Evolutionary conservation across 2,329 filamentous ascomycete genomes (phyloP).

Genomic region (Cladosporium sp.): DNA sequence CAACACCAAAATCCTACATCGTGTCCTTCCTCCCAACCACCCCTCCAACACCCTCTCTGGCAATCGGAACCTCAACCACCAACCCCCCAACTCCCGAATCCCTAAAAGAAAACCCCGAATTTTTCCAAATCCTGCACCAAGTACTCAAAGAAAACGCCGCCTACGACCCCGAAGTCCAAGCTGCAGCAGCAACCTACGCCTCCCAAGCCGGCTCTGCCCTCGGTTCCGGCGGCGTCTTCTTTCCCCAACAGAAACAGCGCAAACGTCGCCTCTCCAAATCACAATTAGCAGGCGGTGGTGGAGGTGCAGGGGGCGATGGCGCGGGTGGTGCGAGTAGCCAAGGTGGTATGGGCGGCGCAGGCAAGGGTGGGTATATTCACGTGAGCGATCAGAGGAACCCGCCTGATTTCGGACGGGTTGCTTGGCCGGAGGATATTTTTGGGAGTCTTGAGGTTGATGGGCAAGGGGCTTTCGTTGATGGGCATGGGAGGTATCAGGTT

Average conservation of each 20-base stretch:
- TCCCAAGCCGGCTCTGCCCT: conserved; percentile 55
- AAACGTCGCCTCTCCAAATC: conserved; percentile 18
- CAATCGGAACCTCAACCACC: conserved; percentile 51
- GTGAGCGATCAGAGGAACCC: conserved; percentile 58
- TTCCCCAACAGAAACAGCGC: conserved; percentile 34
- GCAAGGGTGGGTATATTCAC: conserved; percentile 59
- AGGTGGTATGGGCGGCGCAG: conserved; percentile 54
- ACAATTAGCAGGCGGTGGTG: conserved; percentile 30
- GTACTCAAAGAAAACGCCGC: conserved; percentile 52
- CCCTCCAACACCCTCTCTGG: conserved; percentile 50
- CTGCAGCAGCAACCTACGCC: conserved; percentile 57
- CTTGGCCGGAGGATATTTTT: conserved; percentile 64
- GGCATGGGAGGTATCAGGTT: conserved; percentile 54
- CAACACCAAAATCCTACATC: conserved; percentile 25
- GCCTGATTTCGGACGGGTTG: conserved; percentile 61
- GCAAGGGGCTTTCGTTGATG: conserved; percentile 53
- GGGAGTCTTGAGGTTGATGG: conserved; percentile 60
- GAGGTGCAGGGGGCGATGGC: conserved; percentile 43
- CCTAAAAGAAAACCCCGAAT: conserved; percentile 53
- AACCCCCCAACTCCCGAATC: conserved; percentile 55
- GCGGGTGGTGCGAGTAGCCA: conserved; percentile 55
- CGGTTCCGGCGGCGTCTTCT: conserved; percentile 47
- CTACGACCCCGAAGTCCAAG: conserved; percentile 53
- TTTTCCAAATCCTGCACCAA: conserved; percentile 53
- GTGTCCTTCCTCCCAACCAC: conserved; percentile 55